Evolutionary conservation across 345 rosid species (phyloP), one percentile per base, ranked within the genome.

Genomic region (Sonneratia alba): DNA sequence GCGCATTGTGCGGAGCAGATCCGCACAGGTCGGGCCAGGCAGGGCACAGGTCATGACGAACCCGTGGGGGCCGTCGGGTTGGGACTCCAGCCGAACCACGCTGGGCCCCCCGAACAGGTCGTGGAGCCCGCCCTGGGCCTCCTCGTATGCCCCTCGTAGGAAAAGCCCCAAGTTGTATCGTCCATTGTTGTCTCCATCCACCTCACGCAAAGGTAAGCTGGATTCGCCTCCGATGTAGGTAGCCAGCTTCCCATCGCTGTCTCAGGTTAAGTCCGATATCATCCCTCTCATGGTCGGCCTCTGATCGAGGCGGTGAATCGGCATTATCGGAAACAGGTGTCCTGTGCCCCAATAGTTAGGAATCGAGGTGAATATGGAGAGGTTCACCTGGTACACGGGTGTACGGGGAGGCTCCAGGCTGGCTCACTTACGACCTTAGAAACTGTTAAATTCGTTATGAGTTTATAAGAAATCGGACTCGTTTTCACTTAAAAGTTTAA

Each of bases 91-190:
- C 2, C 89, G 84, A 12, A 95, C 96, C 47, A 92, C 83, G 40
- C 93, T 95, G 10, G 99, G 99, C 42, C 96, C 90, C 5, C 99
- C 96, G 43, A 92, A 92, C 82, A 95, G 66, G 85, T 95, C 92
- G 83, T 95, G 99, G 27, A 89, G 74, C 76, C 99, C 97, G 18
- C 55, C 45, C 45, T 4, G 45, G 6, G 45, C 10, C 45, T 42
- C 45, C 10, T 42, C 43, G 43, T 40, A 40, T 4, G 43, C 43
- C 43, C 43, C 43, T 4, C 45, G 7, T 48, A 48, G 18, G 55
- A 15, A 48, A 11, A 48, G 3, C 18, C 55, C 55, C 55, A 48
- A 48, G 18, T 48, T 4, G 55, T 48, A 48, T 21, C 82, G 82
- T 59, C 81, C 83, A 45, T 62, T 56, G 14, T 81, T 85, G n/a